A percentile compares a stretch with the other conserved stretches of the same genome.
phyloP scores from a whole-genome alignment of 2,329 filamentous ascomycete species.

The Xylariaceae sp. region DNA sequence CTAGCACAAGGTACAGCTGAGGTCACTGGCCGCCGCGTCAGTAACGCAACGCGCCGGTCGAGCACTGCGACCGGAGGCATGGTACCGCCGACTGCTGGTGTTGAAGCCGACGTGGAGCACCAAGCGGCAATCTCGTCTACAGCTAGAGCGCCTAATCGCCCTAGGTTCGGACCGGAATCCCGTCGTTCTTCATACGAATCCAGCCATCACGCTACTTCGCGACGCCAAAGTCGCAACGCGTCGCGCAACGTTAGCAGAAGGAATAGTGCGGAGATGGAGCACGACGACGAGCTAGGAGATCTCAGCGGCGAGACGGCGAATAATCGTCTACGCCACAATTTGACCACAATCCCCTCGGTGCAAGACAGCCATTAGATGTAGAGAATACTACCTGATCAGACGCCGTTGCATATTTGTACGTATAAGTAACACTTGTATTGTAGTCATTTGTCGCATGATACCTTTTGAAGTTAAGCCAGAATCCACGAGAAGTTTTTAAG shows the following conservation, averaged over 20 bases:
- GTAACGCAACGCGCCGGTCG: constrained; percentile 12
- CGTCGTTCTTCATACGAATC: constrained; percentile 25
- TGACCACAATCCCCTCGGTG: constrained; percentile 21
- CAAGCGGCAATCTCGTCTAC: constrained; percentile 8
- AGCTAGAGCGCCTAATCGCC: neutral
- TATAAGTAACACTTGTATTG: too few relatives aligned
- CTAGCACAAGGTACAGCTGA: constrained; percentile 41
- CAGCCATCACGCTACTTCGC: constrained; percentile 23
- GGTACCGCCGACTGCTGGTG: constrained; percentile 6
- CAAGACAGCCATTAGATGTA: neutral
- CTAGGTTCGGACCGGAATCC: constrained; percentile 18
- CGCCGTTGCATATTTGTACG: too few relatives aligned
- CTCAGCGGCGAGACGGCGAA: constrained; percentile 12
- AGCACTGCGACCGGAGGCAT: constrained; percentile 5
- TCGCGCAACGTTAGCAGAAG: constrained; percentile 19
- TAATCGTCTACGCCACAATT: constrained; percentile 17
- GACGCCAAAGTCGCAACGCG: constrained; percentile 21
- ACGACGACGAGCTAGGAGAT: constrained; percentile 7
- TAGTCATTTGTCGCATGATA: too few relatives aligned
- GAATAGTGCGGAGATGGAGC: constrained; percentile 19
- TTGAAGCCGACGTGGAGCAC: neutral
- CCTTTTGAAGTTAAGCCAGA: too few relatives aligned
- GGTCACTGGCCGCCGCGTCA: constrained; percentile 16
- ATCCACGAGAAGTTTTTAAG: too few relatives aligned
- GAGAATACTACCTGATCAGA: too few relatives aligned